Percentiles rank a stretch among this genome's conserved stretches.
Evolutionary conservation across 2,329 filamentous ascomycete genomes (phyloP).

Genomic region (Botryotinia globosa): DNA sequence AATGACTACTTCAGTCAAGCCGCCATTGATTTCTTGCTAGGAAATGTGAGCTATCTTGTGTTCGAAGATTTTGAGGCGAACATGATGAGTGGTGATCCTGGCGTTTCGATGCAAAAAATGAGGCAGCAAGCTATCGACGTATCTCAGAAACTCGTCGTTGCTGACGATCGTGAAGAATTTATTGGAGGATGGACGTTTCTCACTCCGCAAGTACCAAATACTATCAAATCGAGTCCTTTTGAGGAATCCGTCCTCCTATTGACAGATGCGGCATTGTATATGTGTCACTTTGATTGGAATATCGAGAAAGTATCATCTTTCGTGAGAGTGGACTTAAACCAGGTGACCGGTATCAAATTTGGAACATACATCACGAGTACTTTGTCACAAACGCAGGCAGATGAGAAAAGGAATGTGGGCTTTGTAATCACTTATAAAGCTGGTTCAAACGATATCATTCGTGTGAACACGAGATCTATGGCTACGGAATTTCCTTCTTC

Average conservation of each 20-base stretch:
- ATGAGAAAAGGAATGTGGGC: slow-evolving; percentile 79
- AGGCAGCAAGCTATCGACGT: slow-evolving; percentile 87
- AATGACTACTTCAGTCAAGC: slow-evolving; percentile 97
- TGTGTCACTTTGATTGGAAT: slow-evolving; percentile 91
- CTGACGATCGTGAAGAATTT: slow-evolving; percentile 78
- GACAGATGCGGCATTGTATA: slow-evolving; percentile 81
- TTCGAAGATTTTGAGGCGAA: slow-evolving; percentile 94
- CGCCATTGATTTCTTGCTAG: slow-evolving; percentile 89
- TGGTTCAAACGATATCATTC: slow-evolving; percentile 65
- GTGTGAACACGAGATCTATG: slow-evolving; percentile 83
- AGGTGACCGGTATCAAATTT: slow-evolving; percentile 68
- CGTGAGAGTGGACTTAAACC: slow-evolving; percentile 75
- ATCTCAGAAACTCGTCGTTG: slow-evolving; percentile 81
- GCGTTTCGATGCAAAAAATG: slow-evolving; percentile 79
- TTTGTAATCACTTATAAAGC: slow-evolving; percentile 76
- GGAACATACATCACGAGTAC: slow-evolving; percentile 92
- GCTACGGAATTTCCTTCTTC: slow-evolving; percentile 46
- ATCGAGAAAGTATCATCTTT: slow-evolving; percentile 93
- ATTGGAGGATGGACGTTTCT: slow-evolving; percentile 87
- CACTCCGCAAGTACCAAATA: slow-evolving; percentile 70
- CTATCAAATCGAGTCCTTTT: slow-evolving; percentile 67
- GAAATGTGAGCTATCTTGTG: slow-evolving; percentile 77
- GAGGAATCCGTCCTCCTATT: slow-evolving; percentile 86
- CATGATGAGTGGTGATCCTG: slow-evolving; percentile 90
- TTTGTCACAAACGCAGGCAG: slow-evolving; percentile 70